Evolutionary conservation across 108 stramenopile genomes (phyloP), one percentile per base, ranked within the genome.

Genomic region (Pseudonitzschia multiseries): DNA sequence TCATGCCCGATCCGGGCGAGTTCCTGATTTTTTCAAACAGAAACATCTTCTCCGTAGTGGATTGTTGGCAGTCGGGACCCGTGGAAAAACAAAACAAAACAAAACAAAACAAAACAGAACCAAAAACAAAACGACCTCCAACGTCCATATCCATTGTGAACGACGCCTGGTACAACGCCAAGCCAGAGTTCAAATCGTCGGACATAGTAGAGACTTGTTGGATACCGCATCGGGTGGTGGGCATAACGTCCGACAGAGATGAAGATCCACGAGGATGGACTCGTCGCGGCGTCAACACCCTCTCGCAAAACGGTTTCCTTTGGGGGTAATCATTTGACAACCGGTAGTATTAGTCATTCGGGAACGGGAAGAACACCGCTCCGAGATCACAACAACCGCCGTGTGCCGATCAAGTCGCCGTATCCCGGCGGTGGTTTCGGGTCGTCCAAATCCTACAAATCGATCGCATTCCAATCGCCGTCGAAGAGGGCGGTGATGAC

Each of bases 261-360:
- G 77, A 65, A 78, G 65, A 78, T 78, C 42, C 71, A 72, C 48
- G 54, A 72, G 61, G 77, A 78, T 62, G 61, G 32, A 33, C 14
- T 33, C 14, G 27, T 28, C n/a, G 27, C 53, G 24, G 56, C 53
- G 18, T 4, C 27, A 10, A 66, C 57, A 8, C 48, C 68, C 17
- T 33, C 57, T 31, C 59, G 68, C 9, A 67, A 69, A 46, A 57
- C 43, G 13, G 70, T 75, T 67, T 68, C 65, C 8, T 75, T 75
- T 75, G 66, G 61, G 17, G 52, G 20, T n/a, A n/a, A n/a, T n/a
- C n/a, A n/a, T 1, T 26, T 56, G 54, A 20, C 14, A 18, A 26
- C 24, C 10, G 4, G 9, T 10, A 2, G 24, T 1, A 13, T 4
- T 2, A n/a, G n/a, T n/a, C n/a, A n/a, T n/a, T n/a, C n/a, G n/a